Base-by-base conservation (phyloP, 805 yeast species). In the Metschnikowia sp. region DNA sequence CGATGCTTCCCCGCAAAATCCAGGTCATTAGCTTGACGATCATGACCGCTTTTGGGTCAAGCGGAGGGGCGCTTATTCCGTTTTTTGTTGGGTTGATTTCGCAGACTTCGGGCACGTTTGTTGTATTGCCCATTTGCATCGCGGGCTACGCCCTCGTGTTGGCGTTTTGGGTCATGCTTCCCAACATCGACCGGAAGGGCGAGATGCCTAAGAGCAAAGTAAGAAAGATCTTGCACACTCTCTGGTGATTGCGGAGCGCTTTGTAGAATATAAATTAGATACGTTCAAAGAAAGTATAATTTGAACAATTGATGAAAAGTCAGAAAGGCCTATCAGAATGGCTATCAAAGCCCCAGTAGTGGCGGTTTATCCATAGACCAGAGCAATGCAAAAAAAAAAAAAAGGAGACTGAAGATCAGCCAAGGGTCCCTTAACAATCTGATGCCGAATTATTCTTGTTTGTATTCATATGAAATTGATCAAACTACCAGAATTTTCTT, bases 61-160 rank as follows among this genome's bases (percentile, higher is more conserved):
- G 59, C 22, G 63, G 63, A 7, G 62, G 63, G 1, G 64, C 64
- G 8, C 9, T 61, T 10, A 44, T 61, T 33, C 63, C 64, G 4
- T 60, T 61, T 38, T 22, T 60, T 35, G 55, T 55, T 10, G 64
- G 64, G 3, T 51, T 60, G 48, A 49, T 56, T 5, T 53, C 62
- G 32, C 59, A 61, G 42, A 39, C 34, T n/a, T 52, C 51, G 3
- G 64, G 64, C 1, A 55, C 63, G 4, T 61, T 39, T 42, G 64
- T 59, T 6, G 59, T 61, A 32, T 51, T 61, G 47, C 63, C 64
- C 4, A 48, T 58, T 39, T 56, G 58, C 40, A 52, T 60, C 30
- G 54, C 52, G 4, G 53, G 56, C 22, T 53, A 53, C 32, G 11
- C 49, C 8, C 38, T 51, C n/a, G 56, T 57, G 52, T 37, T 58